Percentiles rank a stretch among this genome's conserved stretches.
Evolutionary conservation across 805 yeast species (phyloP).

Genomic region (Tetrapisispora nanseiensis): DNA sequence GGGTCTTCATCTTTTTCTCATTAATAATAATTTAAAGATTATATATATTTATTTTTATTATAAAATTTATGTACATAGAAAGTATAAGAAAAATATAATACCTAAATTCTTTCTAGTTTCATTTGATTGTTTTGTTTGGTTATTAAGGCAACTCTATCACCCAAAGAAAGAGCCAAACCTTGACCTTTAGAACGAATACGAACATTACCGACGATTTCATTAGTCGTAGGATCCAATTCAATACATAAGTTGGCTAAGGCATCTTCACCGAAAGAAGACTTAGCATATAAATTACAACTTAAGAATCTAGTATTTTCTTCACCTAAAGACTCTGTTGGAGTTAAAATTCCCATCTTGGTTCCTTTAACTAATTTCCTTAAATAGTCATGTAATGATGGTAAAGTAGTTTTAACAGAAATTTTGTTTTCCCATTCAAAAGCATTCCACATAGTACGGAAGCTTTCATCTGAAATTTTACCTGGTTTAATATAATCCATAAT

Average conservation of each 20-base stretch:
- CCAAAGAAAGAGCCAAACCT: slow-evolving; percentile 89
- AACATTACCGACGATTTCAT: slow-evolving; percentile 83
- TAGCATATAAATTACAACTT: slow-evolving; percentile 88
- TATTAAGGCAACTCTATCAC: slow-evolving; percentile 84
- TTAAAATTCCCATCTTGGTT: slow-evolving; percentile 89
- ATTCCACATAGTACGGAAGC: slow-evolving; percentile 97
- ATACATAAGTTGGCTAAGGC: slow-evolving; percentile 93
- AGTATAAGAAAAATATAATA: neutral
- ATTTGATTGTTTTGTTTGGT: slow-evolving; percentile 47
- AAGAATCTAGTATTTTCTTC: slow-evolving; percentile 71
- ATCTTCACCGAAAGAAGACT: slow-evolving; percentile 93
- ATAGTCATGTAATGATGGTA: slow-evolving; percentile 62
- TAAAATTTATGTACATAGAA: neutral
- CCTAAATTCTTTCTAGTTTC: slow-evolving; percentile 8
- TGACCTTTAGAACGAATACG: slow-evolving; percentile 96
- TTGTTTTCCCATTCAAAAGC: slow-evolving; percentile 99
- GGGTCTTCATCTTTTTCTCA: too few relatives aligned
- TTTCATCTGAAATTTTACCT: slow-evolving; percentile 77
- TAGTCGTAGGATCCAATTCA: slow-evolving; percentile 58
- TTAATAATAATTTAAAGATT: neutral
- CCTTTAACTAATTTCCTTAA: slow-evolving; percentile 58
- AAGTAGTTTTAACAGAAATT: slow-evolving; percentile 70
- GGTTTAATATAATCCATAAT: slow-evolving; percentile 97
- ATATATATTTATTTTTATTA: neutral
- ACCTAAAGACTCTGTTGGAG: slow-evolving; percentile 84